Evolutionary conservation across 2,329 filamentous ascomycete species (phyloP), one percentile per base, ranked within the genome.

Genomic region (Cladosporium phlei): DNA sequence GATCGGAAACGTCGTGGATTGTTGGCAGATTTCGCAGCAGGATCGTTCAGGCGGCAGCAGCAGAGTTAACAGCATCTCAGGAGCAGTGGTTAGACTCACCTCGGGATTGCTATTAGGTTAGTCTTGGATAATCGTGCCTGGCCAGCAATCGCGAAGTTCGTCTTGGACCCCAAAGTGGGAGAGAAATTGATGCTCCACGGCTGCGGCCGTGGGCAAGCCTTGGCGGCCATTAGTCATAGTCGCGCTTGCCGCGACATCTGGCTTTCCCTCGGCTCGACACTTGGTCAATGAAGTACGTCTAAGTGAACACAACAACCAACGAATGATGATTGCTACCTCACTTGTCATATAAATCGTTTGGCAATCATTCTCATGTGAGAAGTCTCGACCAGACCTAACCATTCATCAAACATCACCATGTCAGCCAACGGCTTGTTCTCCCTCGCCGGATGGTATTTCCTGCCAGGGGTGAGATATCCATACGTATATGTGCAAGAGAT

Each of bases 361-460:
- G n/a, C n/a, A n/a, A n/a, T n/a, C n/a, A n/a, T n/a, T n/a, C n/a
- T n/a, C n/a, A n/a, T n/a, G n/a, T n/a, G n/a, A n/a, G n/a, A n/a
- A n/a, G n/a, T n/a, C n/a, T n/a, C n/a, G n/a, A n/a, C n/a, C n/a
- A n/a, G n/a, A n/a, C n/a, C n/a, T n/a, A n/a, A n/a, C n/a, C n/a
- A n/a, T n/a, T n/a, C n/a, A n/a, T n/a, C 14, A 46, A 20, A 33
- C 27, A 29, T 51, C 38, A 59, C 55, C 48, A 60, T 63, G 53
- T 47, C 45, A 21, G 65, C 72, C 59, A 67, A 67, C 48, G 66
- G 69, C 25, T 58, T 80, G 28, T 60, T 82, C 28, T 79, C 79
- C 20, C 70, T 77, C 38, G 68, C 73, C 38, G 79, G 77, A 43
- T 84, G 80, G 80, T 74, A 76, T 34, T 74, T 83, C 59, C 70